Base-by-base conservation (phyloP, 2,329 filamentous ascomycete species). In the Gnomoniopsis sp. region DNA sequence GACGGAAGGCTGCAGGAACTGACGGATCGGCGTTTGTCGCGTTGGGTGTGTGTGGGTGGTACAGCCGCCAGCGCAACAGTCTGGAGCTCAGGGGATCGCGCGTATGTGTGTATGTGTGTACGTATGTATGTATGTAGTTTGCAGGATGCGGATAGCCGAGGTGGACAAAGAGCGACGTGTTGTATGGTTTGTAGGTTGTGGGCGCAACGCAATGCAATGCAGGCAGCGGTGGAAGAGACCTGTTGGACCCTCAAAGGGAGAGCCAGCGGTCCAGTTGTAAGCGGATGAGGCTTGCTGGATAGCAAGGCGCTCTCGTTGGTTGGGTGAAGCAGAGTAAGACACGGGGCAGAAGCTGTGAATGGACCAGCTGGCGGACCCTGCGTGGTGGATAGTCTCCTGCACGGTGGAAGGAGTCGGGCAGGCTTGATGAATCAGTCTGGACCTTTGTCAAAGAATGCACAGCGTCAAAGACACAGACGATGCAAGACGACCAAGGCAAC, bases 161-260 rank as follows among this genome's bases (percentile, higher is more conserved):
- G 51, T 58, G 44, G 56, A 52, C 48, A 57, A 34, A 48, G 49
- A 38, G 58, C 55, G 58, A 55, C 49, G 58, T 56, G 58, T 60
- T 54, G 59, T 51, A 55, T 46, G 26, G 26, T 44, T 41, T n/a
- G n/a, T 36, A 38, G 33, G 10, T 33, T 47, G 26, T 21, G 23
- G 34, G 19, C 46, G 22, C 43, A 47, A 51, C 30, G 53, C 53
- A 50, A 41, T 51, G 43, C 48, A 26, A 50, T 58, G 50, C 49
- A 55, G 49, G 19, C 14, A 38, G 55, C 41, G 44, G 56, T 41
- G 36, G 36, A 41, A 30, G 26, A 30, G 26, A 30, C 26, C 26
- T 30, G 26, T 30, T 30, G 26, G 26, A 30, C 26, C 26, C 26
- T 30, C 26, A 30, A 30, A 30, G 26, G 26, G 26, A 44, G 43